phyloP scores from a whole-genome alignment of 306 rosid genomes.

The Spatholobus suberectus region DNA sequence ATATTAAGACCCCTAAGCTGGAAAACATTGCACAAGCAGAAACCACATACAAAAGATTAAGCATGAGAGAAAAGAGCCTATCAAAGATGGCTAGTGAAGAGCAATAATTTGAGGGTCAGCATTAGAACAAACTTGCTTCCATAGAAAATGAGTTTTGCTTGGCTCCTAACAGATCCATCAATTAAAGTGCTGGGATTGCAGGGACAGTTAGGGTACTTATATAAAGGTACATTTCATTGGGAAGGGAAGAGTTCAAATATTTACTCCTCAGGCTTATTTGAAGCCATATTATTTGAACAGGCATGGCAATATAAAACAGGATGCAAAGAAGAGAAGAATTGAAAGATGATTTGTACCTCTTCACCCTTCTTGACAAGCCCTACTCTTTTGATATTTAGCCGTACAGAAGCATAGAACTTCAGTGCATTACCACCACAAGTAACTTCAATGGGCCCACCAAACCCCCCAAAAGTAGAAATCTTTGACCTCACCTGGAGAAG shows the following conservation, averaged over 20 bases:
- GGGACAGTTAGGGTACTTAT: background rate
- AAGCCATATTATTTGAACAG: conserved; percentile 3
- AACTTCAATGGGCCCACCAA: conserved; percentile 88
- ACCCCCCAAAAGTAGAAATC: conserved; percentile 90
- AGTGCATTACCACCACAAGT: conserved; percentile 97
- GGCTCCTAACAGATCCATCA: background rate
- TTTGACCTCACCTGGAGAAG: conserved; percentile 75
- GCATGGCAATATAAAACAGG: conserved; percentile 4
- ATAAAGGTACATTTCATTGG: background rate
- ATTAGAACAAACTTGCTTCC: conserved; percentile 3
- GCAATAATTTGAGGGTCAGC: background rate
- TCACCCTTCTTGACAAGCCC: conserved; percentile 85
- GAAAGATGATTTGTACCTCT: conserved; percentile 65
- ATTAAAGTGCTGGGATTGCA: background rate
- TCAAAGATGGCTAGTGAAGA: background rate
- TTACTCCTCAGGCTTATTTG: background rate
- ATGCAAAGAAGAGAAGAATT: conserved; percentile 10
- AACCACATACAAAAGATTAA: conserved; percentile 6
- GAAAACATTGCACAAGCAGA: background rate
- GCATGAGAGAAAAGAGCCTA: background rate
- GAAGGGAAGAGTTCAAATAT: background rate
- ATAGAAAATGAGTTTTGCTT: background rate
- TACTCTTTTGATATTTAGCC: conserved; percentile 73
- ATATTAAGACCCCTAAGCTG: conserved; percentile 1
- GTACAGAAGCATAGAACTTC: conserved; percentile 90